Conservation (phyloP, 495 filamentous ascomycete genomes). For the Xylaria sp. region DNA sequence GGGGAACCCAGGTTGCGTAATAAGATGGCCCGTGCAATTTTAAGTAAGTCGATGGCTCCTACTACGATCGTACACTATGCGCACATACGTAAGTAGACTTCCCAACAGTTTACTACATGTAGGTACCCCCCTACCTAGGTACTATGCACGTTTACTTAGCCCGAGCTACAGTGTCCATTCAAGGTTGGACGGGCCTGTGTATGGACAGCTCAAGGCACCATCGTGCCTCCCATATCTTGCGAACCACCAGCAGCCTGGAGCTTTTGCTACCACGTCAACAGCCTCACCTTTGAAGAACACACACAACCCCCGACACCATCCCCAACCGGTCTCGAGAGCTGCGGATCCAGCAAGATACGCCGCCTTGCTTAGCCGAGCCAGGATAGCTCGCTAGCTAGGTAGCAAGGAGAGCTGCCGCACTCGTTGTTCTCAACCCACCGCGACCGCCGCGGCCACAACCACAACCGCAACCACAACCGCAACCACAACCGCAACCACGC, state of each 20-base stretch:
- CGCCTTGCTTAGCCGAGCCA: not conserved
- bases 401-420: conserved; percentile 27
- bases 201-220: not conserved
- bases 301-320: not conserved
- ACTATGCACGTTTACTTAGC: not conserved
- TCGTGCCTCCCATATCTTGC: not conserved
- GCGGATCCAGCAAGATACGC: not conserved
- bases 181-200: not conserved
- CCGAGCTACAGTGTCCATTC: not conserved
- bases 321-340: not conserved
- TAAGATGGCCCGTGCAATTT: not conserved
- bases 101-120: too few species aligned
- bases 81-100: too few species aligned
- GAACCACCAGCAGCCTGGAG: not conserved
- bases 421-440: conserved; percentile 17
- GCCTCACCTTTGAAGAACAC: not conserved
- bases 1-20: not conserved
- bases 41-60: not conserved
- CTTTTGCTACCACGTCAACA: not conserved
- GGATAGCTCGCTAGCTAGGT: too few species aligned
- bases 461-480: too few species aligned
- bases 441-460: not conserved
- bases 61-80: too few species aligned
- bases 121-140: too few species aligned
- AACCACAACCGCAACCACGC: too few species aligned